Evolutionary conservation across 202 grass and related monocot species (phyloP).

Genomic region (Musa balbisiana): DNA sequence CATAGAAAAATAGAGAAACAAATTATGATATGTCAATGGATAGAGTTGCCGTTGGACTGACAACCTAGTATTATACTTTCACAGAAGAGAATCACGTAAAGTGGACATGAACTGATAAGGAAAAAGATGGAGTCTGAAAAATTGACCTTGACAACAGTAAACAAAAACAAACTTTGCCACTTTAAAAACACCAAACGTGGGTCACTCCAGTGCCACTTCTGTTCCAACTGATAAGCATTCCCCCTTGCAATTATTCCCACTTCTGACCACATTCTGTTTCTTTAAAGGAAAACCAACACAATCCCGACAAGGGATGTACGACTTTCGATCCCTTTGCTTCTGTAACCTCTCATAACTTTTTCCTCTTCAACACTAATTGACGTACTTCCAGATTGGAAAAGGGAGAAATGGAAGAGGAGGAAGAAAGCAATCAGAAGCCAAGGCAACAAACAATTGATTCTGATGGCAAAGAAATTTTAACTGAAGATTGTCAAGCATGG

Average conservation of each 20-base stretch:
- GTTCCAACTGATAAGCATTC: conserved; percentile 36
- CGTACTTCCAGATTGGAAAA: conserved; percentile 26
- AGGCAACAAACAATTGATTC: not conserved
- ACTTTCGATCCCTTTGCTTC: not conserved
- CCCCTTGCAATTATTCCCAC: conserved; percentile 3
- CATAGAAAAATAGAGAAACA: not conserved
- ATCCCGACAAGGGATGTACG: conserved; percentile 22
- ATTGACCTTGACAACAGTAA: conserved; percentile 13
- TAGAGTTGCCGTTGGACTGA: not conserved
- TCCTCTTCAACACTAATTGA: not conserved
- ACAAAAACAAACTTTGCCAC: conserved; percentile 15
- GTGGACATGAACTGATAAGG: conserved; percentile 27
- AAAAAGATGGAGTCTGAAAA: conserved; percentile 27
- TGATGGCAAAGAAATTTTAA: conserved; percentile 5
- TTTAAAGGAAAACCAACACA: conserved; percentile 31
- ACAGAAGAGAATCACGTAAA: conserved; percentile 21
- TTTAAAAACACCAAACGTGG: conserved; percentile 41
- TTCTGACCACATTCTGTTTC: conserved; percentile 16
- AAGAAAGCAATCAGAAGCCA: conserved; percentile 21
- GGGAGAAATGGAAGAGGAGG: conserved; percentile 22
- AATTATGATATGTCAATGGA: not conserved
- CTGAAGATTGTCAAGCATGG: conserved; percentile 39
- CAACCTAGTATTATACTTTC: not conserved
- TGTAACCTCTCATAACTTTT: not conserved
- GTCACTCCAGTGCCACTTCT: conserved; percentile 34